Conservation (phyloP, 306 rosid species). For the Crotalaria pallida region DNA sequence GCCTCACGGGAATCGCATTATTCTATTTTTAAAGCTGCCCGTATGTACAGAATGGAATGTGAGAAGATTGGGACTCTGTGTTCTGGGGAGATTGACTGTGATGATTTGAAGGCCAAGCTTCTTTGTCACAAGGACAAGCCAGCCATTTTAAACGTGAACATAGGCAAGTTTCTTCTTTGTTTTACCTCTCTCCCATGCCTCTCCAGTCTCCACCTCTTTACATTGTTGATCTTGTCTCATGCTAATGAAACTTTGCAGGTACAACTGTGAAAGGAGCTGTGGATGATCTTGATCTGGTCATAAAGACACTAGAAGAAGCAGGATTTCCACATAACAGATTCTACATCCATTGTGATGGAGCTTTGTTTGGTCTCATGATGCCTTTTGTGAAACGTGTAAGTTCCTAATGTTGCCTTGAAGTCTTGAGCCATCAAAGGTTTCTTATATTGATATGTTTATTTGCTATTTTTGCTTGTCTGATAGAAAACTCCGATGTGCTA, state of each 20-base stretch:
- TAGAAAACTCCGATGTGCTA: not conserved
- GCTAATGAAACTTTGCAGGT: slow-evolving; percentile 26
- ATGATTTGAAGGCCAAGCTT: slow-evolving; percentile 44
- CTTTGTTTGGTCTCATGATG: slow-evolving; percentile 68
- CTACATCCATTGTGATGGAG: slow-evolving; percentile 56
- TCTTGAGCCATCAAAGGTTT: not conserved
- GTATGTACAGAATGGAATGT: slow-evolving; percentile 55
- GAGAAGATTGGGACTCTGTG: slow-evolving; percentile 33
- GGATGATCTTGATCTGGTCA: slow-evolving; percentile 56
- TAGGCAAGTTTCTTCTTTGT: slow-evolving; percentile 32
- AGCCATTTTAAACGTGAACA: slow-evolving; percentile 52
- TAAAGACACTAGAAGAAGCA: slow-evolving; percentile 47
- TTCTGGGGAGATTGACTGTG: slow-evolving; percentile 57
- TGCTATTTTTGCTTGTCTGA: not conserved
- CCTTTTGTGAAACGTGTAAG: slow-evolving; percentile 54
- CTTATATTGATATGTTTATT: slow-evolving; percentile 5
- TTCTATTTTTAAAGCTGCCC: slow-evolving; percentile 48
- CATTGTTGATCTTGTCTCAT: slow-evolving; percentile 12
- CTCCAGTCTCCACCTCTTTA: not conserved
- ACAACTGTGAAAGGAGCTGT: slow-evolving; percentile 61
- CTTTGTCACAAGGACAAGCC: slow-evolving; percentile 48
- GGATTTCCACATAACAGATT: slow-evolving; percentile 46
- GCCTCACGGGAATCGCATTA: slow-evolving; percentile 50
- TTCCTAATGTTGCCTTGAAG: not conserved
- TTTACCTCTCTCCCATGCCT: not conserved